phyloP scores from a whole-genome alignment of 1,139 yeast species.

The Geotrichum aggregatum region DNA sequence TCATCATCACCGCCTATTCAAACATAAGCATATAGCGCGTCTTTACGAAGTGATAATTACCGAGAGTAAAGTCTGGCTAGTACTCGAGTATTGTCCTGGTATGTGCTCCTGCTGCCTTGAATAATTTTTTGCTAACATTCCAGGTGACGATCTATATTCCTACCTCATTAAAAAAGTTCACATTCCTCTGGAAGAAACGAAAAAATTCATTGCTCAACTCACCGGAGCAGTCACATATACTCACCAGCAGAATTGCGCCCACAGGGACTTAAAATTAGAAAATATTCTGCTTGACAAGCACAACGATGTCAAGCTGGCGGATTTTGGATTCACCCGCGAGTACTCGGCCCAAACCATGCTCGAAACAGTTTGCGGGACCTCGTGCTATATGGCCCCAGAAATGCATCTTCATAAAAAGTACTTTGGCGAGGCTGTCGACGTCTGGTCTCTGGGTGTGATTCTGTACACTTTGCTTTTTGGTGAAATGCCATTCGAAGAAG shows the following conservation, averaged over 20 bases:
- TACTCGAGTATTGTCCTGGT: conserved; percentile 74
- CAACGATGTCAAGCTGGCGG: conserved; percentile 70
- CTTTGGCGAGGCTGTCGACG: conserved; percentile 76
- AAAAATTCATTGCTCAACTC: conserved; percentile 68
- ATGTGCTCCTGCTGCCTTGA: conserved; percentile 4
- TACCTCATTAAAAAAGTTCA: conserved; percentile 53
- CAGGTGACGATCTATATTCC: conserved; percentile 80
- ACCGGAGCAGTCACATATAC: conserved; percentile 80
- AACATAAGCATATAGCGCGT: conserved; percentile 78
- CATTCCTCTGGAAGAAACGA: conserved; percentile 50
- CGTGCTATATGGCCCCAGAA: conserved; percentile 97
- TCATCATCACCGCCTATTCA: conserved; percentile 78
- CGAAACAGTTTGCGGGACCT: conserved; percentile 89
- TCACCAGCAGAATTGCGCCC: conserved; percentile 77
- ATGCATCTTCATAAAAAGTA: conserved; percentile 63
- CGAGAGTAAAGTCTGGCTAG: conserved; percentile 79
- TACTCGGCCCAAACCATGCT: conserved; percentile 54
- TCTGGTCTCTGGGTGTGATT: conserved; percentile 93
- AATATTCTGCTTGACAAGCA: conserved; percentile 73
- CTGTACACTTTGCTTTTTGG: conserved; percentile 85
- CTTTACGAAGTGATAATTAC: conserved; percentile 83
- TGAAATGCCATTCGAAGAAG: conserved; percentile 86
- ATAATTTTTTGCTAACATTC: conserved; percentile 39
- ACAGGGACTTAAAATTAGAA: conserved; percentile 85
- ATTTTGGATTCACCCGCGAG: conserved; percentile 92